These are phyloP conservation scores for Curvularia hawaiiensis DNA, from an alignment of 2,329 filamentous ascomycete genomes.

Conservation along the genomic window DNA sequence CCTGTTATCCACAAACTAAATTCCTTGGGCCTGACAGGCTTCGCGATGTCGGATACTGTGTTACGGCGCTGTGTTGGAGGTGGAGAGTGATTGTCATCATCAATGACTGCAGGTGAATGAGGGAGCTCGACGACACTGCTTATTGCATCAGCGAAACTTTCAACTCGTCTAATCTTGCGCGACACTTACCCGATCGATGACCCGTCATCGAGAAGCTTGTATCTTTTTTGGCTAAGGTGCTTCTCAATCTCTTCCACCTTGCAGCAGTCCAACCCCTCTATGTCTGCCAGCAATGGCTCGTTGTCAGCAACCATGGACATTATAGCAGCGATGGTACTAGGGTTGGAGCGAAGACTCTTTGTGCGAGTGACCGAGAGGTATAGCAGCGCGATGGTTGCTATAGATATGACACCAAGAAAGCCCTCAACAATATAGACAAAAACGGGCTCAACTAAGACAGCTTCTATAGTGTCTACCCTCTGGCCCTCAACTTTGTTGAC, in stretches of 20 bases:
- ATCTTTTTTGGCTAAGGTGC: constrained; percentile 22
- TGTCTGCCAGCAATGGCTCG: constrained; percentile 23
- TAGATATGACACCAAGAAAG: constrained; percentile 34
- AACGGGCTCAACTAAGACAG: constrained; percentile 45
- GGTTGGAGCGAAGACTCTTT: constrained; percentile 38
- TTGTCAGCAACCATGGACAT: constrained; percentile 30
- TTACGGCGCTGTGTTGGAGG: background rate
- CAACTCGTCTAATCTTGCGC: background rate
- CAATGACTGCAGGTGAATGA: background rate
- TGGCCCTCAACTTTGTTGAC: constrained; percentile 20
- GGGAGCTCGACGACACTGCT: constrained; percentile 1
- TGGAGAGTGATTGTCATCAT: background rate
- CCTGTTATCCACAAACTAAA: constrained; percentile 1
- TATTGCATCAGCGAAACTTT: background rate
- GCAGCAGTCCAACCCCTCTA: constrained; percentile 32
- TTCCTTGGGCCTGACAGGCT: constrained; percentile 5
- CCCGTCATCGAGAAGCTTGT: constrained; percentile 1
- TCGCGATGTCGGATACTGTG: background rate
- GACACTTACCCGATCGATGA: background rate
- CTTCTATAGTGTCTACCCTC: constrained; percentile 29
- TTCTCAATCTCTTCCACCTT: constrained; percentile 24
- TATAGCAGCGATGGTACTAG: constrained; percentile 43
- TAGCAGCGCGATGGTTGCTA: constrained; percentile 31
- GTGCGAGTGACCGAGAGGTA: constrained; percentile 26
- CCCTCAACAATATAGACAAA: constrained; percentile 49